phyloP scores from a whole-genome alignment of 495 filamentous ascomycete species.

The Xylaria cubensis region DNA sequence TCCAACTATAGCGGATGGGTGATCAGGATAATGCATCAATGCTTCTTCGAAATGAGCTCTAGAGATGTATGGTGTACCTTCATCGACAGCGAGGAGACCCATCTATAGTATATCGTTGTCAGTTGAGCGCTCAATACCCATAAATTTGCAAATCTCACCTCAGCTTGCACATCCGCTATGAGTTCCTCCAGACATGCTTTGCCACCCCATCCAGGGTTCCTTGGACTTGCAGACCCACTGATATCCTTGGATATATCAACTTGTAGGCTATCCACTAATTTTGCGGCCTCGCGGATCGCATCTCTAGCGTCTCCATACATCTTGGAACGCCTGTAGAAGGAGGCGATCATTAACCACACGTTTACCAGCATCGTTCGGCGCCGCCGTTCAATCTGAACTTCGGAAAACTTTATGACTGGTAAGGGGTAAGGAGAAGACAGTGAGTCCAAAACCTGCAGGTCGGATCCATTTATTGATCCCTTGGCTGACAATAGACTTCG shows the following conservation, averaged over 20 bases:
- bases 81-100: constrained; percentile 69
- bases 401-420: constrained; percentile 57
- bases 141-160: constrained; percentile 55
- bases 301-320: constrained; percentile 78
- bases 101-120: constrained; percentile 51
- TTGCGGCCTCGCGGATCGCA: constrained; percentile 81
- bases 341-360: constrained; percentile 88
- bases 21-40: constrained; percentile 73
- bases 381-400: constrained; percentile 60
- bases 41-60: constrained; percentile 79
- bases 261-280: constrained; percentile 65
- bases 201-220: constrained; percentile 73
- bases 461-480: constrained; percentile 34
- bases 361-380: constrained; percentile 69
- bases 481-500: constrained; percentile 38
- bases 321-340: constrained; percentile 81
- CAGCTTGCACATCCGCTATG: constrained; percentile 78
- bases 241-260: constrained; percentile 58
- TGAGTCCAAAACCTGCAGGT: constrained; percentile 35
- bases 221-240: constrained; percentile 54
- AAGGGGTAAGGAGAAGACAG: constrained; percentile 42
- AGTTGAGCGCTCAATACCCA: constrained; percentile 1
- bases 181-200: constrained; percentile 78
- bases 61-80: constrained; percentile 69
- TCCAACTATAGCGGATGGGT: constrained; percentile 79